These are phyloP conservation scores for Botrytis fabae DNA, from an alignment of 2,329 filamentous ascomycete species.

Conservation along the genomic window DNA sequence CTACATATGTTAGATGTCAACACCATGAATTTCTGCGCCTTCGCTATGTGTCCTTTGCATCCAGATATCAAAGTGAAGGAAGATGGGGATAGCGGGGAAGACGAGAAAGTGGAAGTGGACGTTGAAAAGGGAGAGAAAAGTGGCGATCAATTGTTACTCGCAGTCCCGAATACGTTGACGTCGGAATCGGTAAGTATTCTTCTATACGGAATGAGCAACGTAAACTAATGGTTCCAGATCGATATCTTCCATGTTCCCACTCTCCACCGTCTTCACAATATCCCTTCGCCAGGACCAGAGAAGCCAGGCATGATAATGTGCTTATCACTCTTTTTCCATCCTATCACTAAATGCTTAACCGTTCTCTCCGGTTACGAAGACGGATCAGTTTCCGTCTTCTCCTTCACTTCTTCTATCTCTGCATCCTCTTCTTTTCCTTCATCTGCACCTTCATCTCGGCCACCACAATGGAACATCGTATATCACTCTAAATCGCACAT, in stretches of 20 bases:
- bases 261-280: constrained; percentile 64
- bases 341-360: constrained; percentile 50
- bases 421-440: neutral
- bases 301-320: constrained; percentile 88
- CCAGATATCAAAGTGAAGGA: too few species aligned
- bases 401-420: constrained; percentile 14
- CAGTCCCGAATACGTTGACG: constrained; percentile 75
- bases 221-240: constrained; percentile 48
- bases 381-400: constrained; percentile 68
- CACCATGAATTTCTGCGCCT: constrained; percentile 92
- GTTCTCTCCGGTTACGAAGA: constrained; percentile 83
- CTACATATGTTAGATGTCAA: constrained; percentile 82
- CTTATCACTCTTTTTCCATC: constrained; percentile 58
- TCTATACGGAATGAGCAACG: constrained; percentile 30
- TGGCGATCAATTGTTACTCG: constrained; percentile 60
- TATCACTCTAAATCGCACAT: constrained; percentile 70
- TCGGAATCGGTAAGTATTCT: constrained; percentile 62
- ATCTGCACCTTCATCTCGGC: neutral
- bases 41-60: constrained; percentile 47
- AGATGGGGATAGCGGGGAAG: neutral
- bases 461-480: constrained; percentile 33
- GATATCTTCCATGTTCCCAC: constrained; percentile 83
- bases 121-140: neutral
- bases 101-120: neutral
- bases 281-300: constrained; percentile 46